Evolutionary conservation across 2,329 filamentous ascomycete species (phyloP).

Genomic region (Clarireedia monteithiana): DNA sequence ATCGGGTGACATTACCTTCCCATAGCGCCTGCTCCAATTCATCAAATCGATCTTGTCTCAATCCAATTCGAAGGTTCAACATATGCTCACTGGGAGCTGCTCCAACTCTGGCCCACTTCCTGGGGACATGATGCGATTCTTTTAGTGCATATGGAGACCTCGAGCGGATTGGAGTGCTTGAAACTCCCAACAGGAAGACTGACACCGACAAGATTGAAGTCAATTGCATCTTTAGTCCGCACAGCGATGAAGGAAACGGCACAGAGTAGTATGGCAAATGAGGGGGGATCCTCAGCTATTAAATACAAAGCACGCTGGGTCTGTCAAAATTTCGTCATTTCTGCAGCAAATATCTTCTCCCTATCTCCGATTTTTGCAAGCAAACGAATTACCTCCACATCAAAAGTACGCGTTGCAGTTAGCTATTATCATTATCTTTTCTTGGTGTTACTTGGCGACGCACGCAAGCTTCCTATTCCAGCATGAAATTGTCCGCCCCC

Average conservation of each 20-base stretch:
- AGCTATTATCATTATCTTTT: neutral
- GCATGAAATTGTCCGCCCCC: neutral
- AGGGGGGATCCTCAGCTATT: neutral
- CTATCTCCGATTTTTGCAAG: no score
- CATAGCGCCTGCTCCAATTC: neutral
- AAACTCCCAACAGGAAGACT: neutral
- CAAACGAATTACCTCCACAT: no score
- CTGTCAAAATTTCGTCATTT: no score
- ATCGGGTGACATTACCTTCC: neutral
- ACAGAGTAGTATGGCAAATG: neutral
- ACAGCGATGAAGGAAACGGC: neutral
- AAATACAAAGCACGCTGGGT: neutral
- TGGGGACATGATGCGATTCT: neutral
- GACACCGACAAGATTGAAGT: neutral
- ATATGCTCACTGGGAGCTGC: neutral
- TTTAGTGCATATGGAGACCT: neutral
- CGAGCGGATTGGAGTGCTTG: slow-evolving; percentile 27
- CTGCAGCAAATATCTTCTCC: no score
- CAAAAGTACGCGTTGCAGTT: neutral
- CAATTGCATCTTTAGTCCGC: neutral
- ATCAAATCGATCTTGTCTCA: neutral
- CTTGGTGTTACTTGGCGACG: neutral
- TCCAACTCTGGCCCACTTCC: neutral
- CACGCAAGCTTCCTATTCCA: neutral
- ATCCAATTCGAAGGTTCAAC: neutral